These are phyloP conservation scores for Amphicarpaea edgeworthii DNA, from an alignment of 306 rosid genomes.

Conservation along the genomic window DNA sequence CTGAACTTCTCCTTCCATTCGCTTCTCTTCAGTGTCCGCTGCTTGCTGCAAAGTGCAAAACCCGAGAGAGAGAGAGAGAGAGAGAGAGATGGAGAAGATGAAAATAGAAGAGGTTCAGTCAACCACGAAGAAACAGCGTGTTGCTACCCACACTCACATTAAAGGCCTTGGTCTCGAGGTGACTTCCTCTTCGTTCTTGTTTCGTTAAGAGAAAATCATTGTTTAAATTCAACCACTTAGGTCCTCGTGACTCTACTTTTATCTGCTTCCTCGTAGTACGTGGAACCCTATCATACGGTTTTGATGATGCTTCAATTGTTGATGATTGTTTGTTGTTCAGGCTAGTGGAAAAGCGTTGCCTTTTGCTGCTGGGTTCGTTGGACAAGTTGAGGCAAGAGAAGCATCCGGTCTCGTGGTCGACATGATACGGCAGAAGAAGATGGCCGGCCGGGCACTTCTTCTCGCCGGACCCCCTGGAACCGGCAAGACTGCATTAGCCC, in stretches of 20 bases:
- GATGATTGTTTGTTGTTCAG: conserved; percentile 45
- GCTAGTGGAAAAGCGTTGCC: conserved; percentile 75
- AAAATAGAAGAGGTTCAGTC: conserved; percentile 93
- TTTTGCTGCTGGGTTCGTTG: conserved; percentile 94
- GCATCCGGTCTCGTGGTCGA: conserved; percentile 91
- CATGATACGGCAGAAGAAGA: conserved; percentile 96
- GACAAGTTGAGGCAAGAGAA: conserved; percentile 96
- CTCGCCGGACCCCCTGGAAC: conserved; percentile 99
- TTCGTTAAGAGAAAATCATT: too few relatives aligned
- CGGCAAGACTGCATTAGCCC: conserved; percentile 96
- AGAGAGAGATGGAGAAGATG: conserved; percentile 63
- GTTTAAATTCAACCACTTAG: too few relatives aligned
- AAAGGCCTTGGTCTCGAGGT: conserved; percentile 98
- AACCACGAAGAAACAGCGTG: conserved; percentile 79
- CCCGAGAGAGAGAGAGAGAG: not conserved
- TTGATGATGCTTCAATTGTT: too few relatives aligned
- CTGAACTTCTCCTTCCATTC: not conserved
- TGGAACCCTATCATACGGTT: too few relatives aligned
- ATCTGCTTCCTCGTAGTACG: too few relatives aligned
- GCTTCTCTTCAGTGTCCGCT: not conserved
- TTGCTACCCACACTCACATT: conserved; percentile 66
- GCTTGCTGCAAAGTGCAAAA: conserved; percentile 24
- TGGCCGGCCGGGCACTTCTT: conserved; percentile 97
- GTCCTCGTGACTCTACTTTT: too few relatives aligned
- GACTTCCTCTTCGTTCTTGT: not conserved